These are phyloP conservation scores for Myxozyma neglecta DNA, from an alignment of 805 yeast genomes.

Conservation along the genomic window DNA sequence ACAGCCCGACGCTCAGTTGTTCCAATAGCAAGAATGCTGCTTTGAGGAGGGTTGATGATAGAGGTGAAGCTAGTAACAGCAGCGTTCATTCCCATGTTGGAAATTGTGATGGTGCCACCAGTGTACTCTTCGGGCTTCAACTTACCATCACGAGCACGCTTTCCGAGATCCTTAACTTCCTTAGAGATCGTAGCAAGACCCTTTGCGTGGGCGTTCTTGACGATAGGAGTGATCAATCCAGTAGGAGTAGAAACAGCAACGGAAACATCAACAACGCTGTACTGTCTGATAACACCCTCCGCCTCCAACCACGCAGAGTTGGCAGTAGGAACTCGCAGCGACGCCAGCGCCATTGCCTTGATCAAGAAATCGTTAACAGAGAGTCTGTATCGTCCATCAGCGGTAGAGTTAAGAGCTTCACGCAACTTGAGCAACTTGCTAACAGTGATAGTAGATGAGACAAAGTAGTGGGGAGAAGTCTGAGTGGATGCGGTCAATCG, in stretches of 20 bases:
- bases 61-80: constrained; percentile 94
- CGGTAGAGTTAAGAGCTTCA: constrained; percentile 78
- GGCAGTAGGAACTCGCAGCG: constrained; percentile 85
- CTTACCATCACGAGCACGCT: constrained; percentile 93
- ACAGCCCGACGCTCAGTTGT: constrained; percentile 90
- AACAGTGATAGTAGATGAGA: constrained; percentile 83
- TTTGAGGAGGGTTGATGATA: constrained; percentile 96
- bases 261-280: constrained; percentile 87
- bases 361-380: constrained; percentile 92
- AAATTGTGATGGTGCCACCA: constrained; percentile 98
- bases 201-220: constrained; percentile 80
- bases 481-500: constrained; percentile 85
- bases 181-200: constrained; percentile 81
- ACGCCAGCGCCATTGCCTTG: constrained; percentile 92
- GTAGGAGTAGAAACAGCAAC: constrained; percentile 99
- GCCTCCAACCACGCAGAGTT: constrained; percentile 91
- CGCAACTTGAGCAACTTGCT: constrained; percentile 89
- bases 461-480: constrained; percentile 87
- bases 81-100: constrained; percentile 97
- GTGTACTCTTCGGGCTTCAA: constrained; percentile 95
- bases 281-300: constrained; percentile 90
- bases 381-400: constrained; percentile 83
- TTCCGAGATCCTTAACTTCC: constrained; percentile 88
- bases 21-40: constrained; percentile 91
- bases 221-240: constrained; percentile 95